Conservation (phyloP, 148 eudicot species). For the Rhododendron molle region DNA sequence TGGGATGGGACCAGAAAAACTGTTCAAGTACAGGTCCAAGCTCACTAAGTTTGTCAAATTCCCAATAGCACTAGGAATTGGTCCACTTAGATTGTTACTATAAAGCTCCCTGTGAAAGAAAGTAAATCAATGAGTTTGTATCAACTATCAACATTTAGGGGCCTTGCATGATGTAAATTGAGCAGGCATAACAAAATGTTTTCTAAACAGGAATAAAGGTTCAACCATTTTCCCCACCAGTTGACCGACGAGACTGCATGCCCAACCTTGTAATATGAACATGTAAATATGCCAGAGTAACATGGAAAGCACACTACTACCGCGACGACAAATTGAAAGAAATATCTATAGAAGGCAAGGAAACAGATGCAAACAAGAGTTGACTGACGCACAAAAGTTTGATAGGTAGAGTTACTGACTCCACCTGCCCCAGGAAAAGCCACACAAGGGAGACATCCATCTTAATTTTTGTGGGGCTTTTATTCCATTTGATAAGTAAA, state of each 20-base stretch:
- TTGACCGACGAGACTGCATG: neutral
- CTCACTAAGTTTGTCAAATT: conserved; percentile 29
- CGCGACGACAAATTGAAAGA: neutral
- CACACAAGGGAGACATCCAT: conserved; percentile 1
- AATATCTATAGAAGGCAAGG: neutral
- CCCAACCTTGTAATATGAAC: neutral
- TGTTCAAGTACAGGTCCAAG: conserved; percentile 38
- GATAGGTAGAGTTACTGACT: neutral
- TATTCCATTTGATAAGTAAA: neutral
- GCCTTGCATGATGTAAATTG: neutral
- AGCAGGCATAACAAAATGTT: neutral
- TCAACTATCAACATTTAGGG: neutral
- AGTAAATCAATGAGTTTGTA: neutral
- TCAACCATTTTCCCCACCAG: neutral
- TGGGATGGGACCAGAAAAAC: conserved; percentile 27
- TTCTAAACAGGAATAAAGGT: neutral
- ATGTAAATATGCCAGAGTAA: neutral
- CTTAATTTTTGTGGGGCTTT: neutral
- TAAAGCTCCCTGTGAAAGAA: conserved; percentile 28
- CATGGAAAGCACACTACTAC: neutral
- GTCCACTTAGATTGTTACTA: conserved; percentile 31
- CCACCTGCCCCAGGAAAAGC: neutral
- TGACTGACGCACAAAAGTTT: neutral
- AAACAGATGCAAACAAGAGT: neutral
- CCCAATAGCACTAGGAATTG: conserved; percentile 25